Evolutionary conservation across 306 rosid genomes (phyloP).

Genomic region (Gastrolobium bilobum): DNA sequence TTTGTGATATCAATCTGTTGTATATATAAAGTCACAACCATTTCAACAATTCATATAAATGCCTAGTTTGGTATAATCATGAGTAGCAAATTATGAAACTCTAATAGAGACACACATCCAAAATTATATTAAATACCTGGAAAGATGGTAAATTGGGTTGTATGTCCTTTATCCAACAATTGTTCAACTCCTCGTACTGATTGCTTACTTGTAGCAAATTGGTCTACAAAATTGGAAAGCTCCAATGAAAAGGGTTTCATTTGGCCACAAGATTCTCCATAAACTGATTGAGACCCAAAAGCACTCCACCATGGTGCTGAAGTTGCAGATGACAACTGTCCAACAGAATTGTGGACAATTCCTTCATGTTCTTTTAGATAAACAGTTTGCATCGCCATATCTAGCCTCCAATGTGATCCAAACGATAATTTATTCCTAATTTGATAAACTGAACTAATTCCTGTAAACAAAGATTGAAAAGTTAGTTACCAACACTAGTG

Average conservation of each 20-base stretch:
- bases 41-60: neutral
- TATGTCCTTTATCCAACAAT: conserved; percentile 57
- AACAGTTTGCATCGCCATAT: conserved; percentile 70
- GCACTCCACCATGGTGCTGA: conserved; percentile 69
- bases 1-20: neutral
- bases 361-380: conserved; percentile 73
- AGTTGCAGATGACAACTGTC: conserved; percentile 64
- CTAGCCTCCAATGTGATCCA: conserved; percentile 26
- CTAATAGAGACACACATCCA: neutral
- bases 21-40: neutral
- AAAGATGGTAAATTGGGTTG: conserved; percentile 68
- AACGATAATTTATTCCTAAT: neutral
- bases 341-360: conserved; percentile 54
- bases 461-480: conserved; percentile 47
- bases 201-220: conserved; percentile 51
- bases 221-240: conserved; percentile 54
- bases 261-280: conserved; percentile 63
- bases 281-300: conserved; percentile 60
- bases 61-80: neutral
- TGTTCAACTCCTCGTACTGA: conserved; percentile 54
- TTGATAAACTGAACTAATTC: conserved; percentile 15
- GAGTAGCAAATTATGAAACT: conserved; percentile 16
- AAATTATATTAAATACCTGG: conserved; percentile 58
- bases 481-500: neutral
- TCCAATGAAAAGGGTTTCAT: conserved; percentile 63